Evolutionary conservation across 257 asterid species (phyloP).

Genomic region (Cynanchum wilfordii): DNA sequence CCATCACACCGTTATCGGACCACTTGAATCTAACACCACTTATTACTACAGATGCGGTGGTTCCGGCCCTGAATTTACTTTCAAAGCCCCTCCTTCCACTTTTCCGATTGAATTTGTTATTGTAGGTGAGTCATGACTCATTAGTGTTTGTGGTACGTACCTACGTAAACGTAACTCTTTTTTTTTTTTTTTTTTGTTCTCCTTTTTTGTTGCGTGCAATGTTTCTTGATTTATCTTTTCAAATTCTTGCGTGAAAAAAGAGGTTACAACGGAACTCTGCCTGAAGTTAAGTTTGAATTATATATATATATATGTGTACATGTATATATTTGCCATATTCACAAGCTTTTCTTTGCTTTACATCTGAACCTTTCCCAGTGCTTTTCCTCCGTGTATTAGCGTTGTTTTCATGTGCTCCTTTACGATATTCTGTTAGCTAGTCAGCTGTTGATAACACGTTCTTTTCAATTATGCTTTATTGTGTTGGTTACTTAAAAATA

Average conservation of each 20-base stretch:
- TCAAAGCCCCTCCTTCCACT: conserved; percentile 63
- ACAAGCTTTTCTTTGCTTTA: conserved; percentile 8
- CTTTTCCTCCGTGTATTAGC: too few relatives aligned
- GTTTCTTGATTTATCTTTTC: neutral
- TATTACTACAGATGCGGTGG: conserved; percentile 79
- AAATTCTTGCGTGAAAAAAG: neutral
- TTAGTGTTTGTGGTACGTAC: neutral
- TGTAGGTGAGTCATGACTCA: conserved; percentile 43
- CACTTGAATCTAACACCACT: conserved; percentile 53
- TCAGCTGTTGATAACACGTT: too few relatives aligned
- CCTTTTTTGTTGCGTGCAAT: conserved; percentile 30
- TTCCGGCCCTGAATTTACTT: conserved; percentile 52
- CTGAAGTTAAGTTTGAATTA: neutral
- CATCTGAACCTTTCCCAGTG: neutral
- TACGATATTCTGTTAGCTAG: too few relatives aligned
- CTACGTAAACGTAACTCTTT: neutral
- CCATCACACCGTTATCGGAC: conserved; percentile 72
- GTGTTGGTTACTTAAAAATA: too few relatives aligned
- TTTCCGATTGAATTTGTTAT: conserved; percentile 70
- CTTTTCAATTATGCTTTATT: too few relatives aligned
- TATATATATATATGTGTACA: too few relatives aligned
- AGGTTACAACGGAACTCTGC: neutral
- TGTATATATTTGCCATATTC: conserved; percentile 12
- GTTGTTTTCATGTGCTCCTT: too few relatives aligned
- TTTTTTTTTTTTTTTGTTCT: neutral